Conservation (phyloP, 192 early-diverging fungal species). For the Backusella sp. region DNA sequence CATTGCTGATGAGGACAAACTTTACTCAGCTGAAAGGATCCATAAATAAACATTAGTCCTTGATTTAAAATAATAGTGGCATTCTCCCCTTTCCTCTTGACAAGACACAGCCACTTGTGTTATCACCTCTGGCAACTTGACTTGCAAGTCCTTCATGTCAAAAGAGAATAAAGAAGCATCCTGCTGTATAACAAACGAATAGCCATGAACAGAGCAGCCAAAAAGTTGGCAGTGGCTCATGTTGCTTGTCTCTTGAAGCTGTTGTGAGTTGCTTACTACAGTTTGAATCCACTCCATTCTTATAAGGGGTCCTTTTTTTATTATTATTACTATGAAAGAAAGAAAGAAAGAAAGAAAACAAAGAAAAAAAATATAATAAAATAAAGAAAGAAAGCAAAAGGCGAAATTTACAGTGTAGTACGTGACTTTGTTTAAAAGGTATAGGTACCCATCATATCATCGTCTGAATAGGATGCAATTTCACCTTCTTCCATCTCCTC, state of each 20-base stretch:
- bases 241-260: not conserved
- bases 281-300: not conserved
- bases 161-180: not conserved
- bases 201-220: not conserved
- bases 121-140: not conserved
- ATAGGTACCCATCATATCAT: constrained; percentile 8
- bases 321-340: not conserved
- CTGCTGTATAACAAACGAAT: not conserved
- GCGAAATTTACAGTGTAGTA: not conserved
- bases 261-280: not conserved
- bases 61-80: not conserved
- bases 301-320: not conserved
- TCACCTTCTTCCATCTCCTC: constrained; percentile 18
- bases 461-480: constrained; percentile 8
- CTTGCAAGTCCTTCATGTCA: not conserved
- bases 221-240: not conserved
- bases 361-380: too few species aligned
- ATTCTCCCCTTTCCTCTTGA: not conserved
- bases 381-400: not conserved
- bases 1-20: not conserved
- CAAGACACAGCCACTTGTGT: not conserved
- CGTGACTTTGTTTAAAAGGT: not conserved
- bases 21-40: not conserved
- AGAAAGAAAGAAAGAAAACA: not conserved
- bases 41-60: not conserved